Evolutionary conservation across 192 early-diverging fungal genomes (phyloP).

Genomic region (Coemansia sp.): DNA sequence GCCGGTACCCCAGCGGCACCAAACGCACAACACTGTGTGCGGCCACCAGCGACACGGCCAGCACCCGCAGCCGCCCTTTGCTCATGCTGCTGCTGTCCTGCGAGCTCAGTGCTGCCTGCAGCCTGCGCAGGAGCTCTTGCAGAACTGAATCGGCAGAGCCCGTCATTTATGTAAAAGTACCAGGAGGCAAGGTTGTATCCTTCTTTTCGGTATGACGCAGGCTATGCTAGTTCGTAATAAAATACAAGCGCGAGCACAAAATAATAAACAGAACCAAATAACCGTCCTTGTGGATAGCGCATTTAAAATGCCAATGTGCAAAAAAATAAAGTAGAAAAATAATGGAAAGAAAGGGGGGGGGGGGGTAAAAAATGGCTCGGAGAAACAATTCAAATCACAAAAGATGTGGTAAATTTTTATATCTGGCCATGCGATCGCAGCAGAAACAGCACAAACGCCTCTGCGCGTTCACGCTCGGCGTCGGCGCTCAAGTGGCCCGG

Average conservation of each 20-base stretch:
- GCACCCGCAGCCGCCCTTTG: neutral
- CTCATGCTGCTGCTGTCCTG: neutral
- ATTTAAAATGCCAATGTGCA: no score
- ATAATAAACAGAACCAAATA: no score
- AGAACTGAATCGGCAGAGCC: neutral
- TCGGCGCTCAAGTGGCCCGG: neutral
- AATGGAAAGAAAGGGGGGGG: no score
- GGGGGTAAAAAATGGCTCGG: no score
- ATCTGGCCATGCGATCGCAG: slow-evolving; percentile 28
- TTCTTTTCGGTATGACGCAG: no score
- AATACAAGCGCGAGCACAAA: no score
- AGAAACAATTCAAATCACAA: no score
- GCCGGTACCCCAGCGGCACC: neutral
- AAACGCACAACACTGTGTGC: neutral
- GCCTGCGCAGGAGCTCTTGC: neutral
- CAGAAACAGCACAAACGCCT: slow-evolving; percentile 29
- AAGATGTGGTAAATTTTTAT: neutral
- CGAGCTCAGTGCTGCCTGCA: neutral
- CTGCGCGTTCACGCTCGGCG: slow-evolving; percentile 9
- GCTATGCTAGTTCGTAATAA: no score
- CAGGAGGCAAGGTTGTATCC: neutral
- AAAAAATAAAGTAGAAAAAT: no score
- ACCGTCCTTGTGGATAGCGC: no score
- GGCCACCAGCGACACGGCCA: neutral
- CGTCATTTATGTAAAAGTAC: neutral